A percentile compares a stretch with the other conserved stretches of the same genome.
These are phyloP conservation scores for Fusarium brevicatenulatum DNA, from an alignment of 2,329 filamentous ascomycete species.

Conservation along the genomic window DNA sequence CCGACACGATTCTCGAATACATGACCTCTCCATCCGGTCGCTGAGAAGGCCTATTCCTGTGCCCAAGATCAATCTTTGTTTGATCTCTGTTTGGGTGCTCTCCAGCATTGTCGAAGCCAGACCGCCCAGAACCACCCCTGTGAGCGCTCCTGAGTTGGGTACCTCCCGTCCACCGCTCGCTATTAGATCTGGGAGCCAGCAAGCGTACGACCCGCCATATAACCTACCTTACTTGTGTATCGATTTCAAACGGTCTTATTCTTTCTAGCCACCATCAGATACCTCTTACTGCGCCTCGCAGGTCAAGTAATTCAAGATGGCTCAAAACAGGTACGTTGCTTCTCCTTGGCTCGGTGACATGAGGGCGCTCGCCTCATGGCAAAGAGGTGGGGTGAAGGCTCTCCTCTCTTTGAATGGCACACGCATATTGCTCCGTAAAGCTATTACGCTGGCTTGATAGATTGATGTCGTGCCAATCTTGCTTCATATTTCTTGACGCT, in stretches of 20 bases:
- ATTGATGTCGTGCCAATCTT: not conserved
- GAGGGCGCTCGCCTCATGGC: constrained; percentile 11
- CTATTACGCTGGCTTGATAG: not conserved
- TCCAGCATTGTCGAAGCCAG: constrained; percentile 10
- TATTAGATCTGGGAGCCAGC: constrained; percentile 16
- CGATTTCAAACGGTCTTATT: constrained; percentile 8
- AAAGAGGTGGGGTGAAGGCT: constrained; percentile 31
- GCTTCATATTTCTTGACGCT: not conserved
- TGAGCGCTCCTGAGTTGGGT: constrained; percentile 32
- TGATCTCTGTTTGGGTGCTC: constrained; percentile 19
- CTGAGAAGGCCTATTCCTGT: constrained; percentile 36
- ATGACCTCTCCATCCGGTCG: constrained; percentile 33
- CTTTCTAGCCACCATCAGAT: constrained; percentile 10
- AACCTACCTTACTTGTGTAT: constrained; percentile 13
- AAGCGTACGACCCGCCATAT: constrained; percentile 14
- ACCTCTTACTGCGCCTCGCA: constrained; percentile 18
- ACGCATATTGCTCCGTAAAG: not conserved
- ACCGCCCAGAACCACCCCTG: constrained; percentile 32
- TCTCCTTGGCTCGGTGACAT: constrained; percentile 3
- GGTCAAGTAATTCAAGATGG: constrained; percentile 43
- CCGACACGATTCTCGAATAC: constrained; percentile 33
- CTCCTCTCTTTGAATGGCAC: not conserved
- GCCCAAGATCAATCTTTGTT: constrained; percentile 27
- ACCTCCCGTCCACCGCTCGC: constrained; percentile 26
- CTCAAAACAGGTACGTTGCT: constrained; percentile 48